Conservation (phyloP, 345 rosid genomes). For the Noccaea bulbosa region DNA sequence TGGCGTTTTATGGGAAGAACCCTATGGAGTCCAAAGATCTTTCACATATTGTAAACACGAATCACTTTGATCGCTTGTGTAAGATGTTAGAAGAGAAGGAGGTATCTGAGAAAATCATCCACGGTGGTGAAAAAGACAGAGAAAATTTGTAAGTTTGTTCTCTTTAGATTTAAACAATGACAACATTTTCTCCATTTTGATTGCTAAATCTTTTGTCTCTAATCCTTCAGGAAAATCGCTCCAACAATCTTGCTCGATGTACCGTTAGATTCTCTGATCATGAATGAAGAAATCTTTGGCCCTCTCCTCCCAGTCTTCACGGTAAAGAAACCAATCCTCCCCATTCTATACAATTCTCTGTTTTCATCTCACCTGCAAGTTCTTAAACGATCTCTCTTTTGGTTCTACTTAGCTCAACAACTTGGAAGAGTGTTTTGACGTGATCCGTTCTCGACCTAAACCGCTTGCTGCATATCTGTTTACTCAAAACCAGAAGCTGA, state of each 20-base stretch:
- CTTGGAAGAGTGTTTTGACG: slow-evolving; percentile 75
- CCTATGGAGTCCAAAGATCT: slow-evolving; percentile 82
- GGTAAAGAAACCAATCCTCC: slow-evolving; percentile 44
- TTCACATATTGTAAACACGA: slow-evolving; percentile 78
- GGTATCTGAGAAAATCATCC: slow-evolving; percentile 75
- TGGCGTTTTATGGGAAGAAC: slow-evolving; percentile 72
- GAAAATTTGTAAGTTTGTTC: slow-evolving; percentile 64
- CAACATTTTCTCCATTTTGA: no score
- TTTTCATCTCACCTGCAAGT: not conserved
- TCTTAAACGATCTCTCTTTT: slow-evolving; percentile 11
- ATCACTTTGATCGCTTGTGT: slow-evolving; percentile 75
- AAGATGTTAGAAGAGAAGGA: slow-evolving; percentile 86
- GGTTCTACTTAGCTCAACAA: slow-evolving; percentile 60
- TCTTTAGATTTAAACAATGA: no score
- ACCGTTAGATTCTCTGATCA: slow-evolving; percentile 71
- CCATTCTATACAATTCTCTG: not conserved
- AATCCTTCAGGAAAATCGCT: slow-evolving; percentile 63
- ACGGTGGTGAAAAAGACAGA: slow-evolving; percentile 79
- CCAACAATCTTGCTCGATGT: slow-evolving; percentile 93
- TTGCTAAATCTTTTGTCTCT: slow-evolving; percentile 12
- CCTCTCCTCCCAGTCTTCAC: slow-evolving; percentile 87
- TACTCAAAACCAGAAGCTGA: slow-evolving; percentile 71
- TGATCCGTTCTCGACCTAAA: slow-evolving; percentile 73
- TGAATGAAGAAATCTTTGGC: slow-evolving; percentile 95
- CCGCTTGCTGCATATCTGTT: slow-evolving; percentile 96